phyloP scores from a whole-genome alignment of 768 basidiomycete species.

The Tephrocybe rancida region DNA sequence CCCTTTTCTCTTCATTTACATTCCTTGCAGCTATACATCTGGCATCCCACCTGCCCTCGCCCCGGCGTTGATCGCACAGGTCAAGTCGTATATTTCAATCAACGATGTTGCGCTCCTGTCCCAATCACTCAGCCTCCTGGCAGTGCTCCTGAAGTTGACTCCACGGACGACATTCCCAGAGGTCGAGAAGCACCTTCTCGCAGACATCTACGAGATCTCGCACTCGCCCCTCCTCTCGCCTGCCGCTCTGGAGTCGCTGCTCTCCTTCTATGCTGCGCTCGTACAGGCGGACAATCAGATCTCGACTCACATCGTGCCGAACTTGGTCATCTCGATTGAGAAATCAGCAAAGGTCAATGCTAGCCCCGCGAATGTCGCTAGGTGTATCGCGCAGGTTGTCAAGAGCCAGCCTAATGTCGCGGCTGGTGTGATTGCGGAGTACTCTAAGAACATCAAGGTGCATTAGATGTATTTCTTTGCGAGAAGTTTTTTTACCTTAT shows the following conservation, averaged over 20 bases:
- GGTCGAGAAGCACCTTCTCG: constrained; percentile 70
- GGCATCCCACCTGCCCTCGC: constrained; percentile 61
- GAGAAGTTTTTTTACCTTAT: not conserved
- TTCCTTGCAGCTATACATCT: constrained; percentile 33
- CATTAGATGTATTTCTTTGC: constrained; percentile 7
- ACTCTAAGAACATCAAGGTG: constrained; percentile 81
- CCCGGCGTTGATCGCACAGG: constrained; percentile 64
- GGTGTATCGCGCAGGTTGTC: constrained; percentile 84
- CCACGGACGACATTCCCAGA: constrained; percentile 73
- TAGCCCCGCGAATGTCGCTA: constrained; percentile 74
- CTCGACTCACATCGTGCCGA: constrained; percentile 80
- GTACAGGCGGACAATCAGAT: constrained; percentile 84
- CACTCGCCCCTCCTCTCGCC: constrained; percentile 81
- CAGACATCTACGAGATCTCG: constrained; percentile 68
- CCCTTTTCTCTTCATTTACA: not conserved
- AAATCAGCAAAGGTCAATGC: constrained; percentile 63
- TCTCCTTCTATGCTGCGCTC: constrained; percentile 80
- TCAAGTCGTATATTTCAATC: constrained; percentile 75
- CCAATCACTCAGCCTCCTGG: constrained; percentile 65
- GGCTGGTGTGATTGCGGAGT: constrained; percentile 84
- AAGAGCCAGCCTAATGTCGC: constrained; percentile 69
- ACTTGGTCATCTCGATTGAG: constrained; percentile 65
- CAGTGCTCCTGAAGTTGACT: constrained; percentile 68
- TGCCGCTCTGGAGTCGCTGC: constrained; percentile 76
- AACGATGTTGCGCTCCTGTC: constrained; percentile 80